phyloP scores from a whole-genome alignment of 2,329 filamentous ascomycete species.

The Epichloe sp. region DNA sequence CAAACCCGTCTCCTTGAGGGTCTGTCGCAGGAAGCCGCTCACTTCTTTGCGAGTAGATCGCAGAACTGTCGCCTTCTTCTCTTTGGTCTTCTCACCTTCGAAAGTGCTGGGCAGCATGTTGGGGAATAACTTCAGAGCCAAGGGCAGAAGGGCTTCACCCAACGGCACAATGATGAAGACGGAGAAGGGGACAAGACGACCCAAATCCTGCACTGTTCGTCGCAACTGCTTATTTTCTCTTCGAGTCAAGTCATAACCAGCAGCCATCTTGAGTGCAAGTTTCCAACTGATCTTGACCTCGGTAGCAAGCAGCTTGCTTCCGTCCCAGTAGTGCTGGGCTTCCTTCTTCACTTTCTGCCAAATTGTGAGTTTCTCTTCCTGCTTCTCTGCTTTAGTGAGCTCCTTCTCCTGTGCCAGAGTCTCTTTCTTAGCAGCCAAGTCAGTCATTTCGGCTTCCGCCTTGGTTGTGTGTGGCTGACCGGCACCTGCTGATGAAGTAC shows the following conservation, averaged over 20 bases:
- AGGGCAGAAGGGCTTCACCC: conserved; percentile 79
- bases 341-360: conserved; percentile 95
- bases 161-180: conserved; percentile 96
- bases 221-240: conserved; percentile 87
- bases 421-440: conserved; percentile 52
- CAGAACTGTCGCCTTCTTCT: conserved; percentile 70
- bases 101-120: conserved; percentile 96
- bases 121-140: conserved; percentile 90
- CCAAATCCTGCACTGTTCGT: conserved; percentile 87
- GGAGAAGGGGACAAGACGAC: conserved; percentile 85
- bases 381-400: conserved; percentile 41
- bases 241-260: conserved; percentile 88
- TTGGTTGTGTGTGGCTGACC: conserved; percentile 22
- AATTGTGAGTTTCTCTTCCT: conserved; percentile 75
- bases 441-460: conserved; percentile 36
- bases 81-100: conserved; percentile 81
- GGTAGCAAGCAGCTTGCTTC: conserved; percentile 83
- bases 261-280: conserved; percentile 91
- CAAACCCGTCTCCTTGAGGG: conserved; percentile 82
- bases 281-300: conserved; percentile 89
- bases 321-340: conserved; percentile 91
- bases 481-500: conserved; percentile 16
- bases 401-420: conserved; percentile 48
- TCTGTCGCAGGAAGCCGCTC: conserved; percentile 76
- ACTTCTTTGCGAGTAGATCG: conserved; percentile 87